Base-by-base conservation (phyloP, 148 eudicot species). In the Silene latifolia region DNA sequence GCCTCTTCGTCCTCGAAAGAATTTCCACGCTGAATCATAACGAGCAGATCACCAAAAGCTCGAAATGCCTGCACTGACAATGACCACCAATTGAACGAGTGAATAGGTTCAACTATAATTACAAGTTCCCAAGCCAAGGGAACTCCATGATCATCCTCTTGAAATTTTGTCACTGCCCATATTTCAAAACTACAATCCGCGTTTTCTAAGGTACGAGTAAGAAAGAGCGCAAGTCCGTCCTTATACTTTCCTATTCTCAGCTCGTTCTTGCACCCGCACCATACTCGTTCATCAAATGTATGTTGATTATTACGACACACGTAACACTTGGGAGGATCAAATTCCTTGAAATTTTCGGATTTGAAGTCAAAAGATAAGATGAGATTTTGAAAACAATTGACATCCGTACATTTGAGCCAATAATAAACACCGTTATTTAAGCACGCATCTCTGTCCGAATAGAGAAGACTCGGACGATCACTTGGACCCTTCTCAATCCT, bases 391-490 rank as follows among this genome's bases (percentile, higher is more conserved):
- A 35, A 3, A 35, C 39, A 0, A 2, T 5, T 0, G 4, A 35
- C 6, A 35, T 35, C 39, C 39, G 0, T 14, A 42, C 3, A 0
- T 32, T 21, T 21, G 4, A 39, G 20, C 69, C 47, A 66, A 18
- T 66, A 66, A 66, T 39, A 66, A 66, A 66, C 69, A 35, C 69
- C 69, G 23, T 66, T 62, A 24, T 62, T 8, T 15, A 62, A 62
- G 66, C 25, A 62, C 8, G 66, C 66, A 20, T 18, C 61, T 58
- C 3, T 58, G 21, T 15, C 39, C 39, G 39, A 35, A 5, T 35
- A 35, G 6, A 35, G 0, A 35, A 35, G 2, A 35, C 4, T 35
- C 5, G 6, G 39, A 58, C 20, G 20, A 58, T 7, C 7, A 5
- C 6, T 58, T 18, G 18, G 5, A 58, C 61, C 61, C 7, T 15